Evolutionary conservation across 2,329 filamentous ascomycete species (phyloP).

Genomic region (Pseudodiploospora longispora): DNA sequence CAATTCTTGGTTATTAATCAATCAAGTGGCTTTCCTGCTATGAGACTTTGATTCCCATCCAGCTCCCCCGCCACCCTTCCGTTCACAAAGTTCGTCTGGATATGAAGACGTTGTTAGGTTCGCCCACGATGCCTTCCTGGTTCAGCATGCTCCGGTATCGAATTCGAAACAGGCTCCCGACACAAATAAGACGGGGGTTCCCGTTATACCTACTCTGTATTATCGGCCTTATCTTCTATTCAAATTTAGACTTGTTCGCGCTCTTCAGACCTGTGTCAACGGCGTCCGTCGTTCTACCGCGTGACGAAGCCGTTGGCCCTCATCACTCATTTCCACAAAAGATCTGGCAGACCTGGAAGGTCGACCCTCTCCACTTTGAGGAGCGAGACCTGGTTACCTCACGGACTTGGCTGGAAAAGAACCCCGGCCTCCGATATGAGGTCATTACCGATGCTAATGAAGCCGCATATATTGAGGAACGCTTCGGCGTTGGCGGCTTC

Average conservation of each 20-base stretch:
- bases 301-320: slow-evolving; percentile 12
- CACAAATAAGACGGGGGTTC: slow-evolving; percentile 30
- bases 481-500: slow-evolving; percentile 57
- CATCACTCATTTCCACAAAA: slow-evolving; percentile 49
- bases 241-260: slow-evolving; percentile 33
- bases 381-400: slow-evolving; percentile 52
- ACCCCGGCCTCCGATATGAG: slow-evolving; percentile 59
- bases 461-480: slow-evolving; percentile 57
- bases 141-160: slow-evolving; percentile 27
- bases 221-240: slow-evolving; percentile 36
- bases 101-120: too few relatives aligned
- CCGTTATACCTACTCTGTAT: slow-evolving; percentile 37
- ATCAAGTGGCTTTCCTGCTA: too few relatives aligned
- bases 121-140: too few relatives aligned
- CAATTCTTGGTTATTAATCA: too few relatives aligned
- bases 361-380: slow-evolving; percentile 58
- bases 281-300: slow-evolving; percentile 7
- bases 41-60: too few relatives aligned
- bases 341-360: slow-evolving; percentile 74
- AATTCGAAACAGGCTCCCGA: slow-evolving; percentile 8
- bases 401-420: slow-evolving; percentile 57
- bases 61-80: too few relatives aligned
- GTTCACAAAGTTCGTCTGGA: too few relatives aligned
- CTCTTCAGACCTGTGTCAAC: slow-evolving; percentile 14
- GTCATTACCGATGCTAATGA: slow-evolving; percentile 63